These are phyloP conservation scores for Ochetophila trinervis DNA, from an alignment of 306 rosid genomes.

Conservation along the genomic window DNA sequence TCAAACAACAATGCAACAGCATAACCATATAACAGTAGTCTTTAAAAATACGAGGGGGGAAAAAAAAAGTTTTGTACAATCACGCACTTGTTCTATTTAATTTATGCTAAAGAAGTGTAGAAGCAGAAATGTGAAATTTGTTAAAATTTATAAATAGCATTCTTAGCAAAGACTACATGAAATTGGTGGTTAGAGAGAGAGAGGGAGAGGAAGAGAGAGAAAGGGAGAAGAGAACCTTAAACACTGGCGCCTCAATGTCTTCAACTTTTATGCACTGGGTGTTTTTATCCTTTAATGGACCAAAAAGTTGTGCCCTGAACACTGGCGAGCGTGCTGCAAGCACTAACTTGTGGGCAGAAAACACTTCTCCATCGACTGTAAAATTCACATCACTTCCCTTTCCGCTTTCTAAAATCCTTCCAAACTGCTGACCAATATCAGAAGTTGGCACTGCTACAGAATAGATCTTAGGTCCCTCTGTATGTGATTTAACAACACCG, in stretches of 20 bases:
- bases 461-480: conserved; percentile 53
- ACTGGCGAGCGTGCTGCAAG: conserved; percentile 68
- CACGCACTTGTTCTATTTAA: background rate
- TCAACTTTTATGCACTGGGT: conserved; percentile 44
- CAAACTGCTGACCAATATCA: conserved; percentile 46
- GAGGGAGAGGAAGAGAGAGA: conserved; percentile 3
- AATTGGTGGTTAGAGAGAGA: background rate
- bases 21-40: background rate
- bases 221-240: conserved; percentile 40
- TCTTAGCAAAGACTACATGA: no score
- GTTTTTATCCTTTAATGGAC: conserved; percentile 58
- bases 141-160: background rate
- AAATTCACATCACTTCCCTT: conserved; percentile 52
- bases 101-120: background rate
- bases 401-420: conserved; percentile 53
- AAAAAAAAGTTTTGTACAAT: no score
- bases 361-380: conserved; percentile 52
- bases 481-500: conserved; percentile 52
- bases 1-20: background rate
- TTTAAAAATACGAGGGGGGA: no score
- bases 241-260: conserved; percentile 54
- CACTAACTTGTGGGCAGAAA: conserved; percentile 57
- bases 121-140: background rate
- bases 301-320: conserved; percentile 62
- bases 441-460: conserved; percentile 46